A percentile compares a stretch with the other conserved stretches of the same genome.
Evolutionary conservation across 768 basidiomycete species (phyloP).

Genomic region (Suillus luteus): DNA sequence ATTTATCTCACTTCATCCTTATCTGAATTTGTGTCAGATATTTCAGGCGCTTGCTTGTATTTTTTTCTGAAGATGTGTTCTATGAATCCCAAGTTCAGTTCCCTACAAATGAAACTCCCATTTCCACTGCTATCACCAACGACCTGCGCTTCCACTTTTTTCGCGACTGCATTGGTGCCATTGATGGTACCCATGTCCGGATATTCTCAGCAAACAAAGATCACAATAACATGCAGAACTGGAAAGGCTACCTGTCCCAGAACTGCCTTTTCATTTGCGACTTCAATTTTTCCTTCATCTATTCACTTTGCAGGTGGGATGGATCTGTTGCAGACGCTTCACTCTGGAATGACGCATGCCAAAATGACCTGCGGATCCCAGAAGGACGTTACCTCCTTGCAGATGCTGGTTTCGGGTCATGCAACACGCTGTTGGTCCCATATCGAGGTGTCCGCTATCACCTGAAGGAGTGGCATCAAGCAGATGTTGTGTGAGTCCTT

Average conservation of each 20-base stretch:
- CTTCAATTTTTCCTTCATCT: constrained; percentile 17
- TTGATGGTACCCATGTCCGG: not conserved
- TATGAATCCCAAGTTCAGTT: constrained; percentile 10
- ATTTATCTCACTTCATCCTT: no score
- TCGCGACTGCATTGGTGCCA: constrained; percentile 9
- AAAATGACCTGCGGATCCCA: constrained; percentile 12
- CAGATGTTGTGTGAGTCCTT: not conserved
- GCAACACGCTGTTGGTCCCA: constrained; percentile 36
- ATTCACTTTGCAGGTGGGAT: constrained; percentile 22
- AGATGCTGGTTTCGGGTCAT: constrained; percentile 22
- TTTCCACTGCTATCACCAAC: not conserved
- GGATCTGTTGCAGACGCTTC: constrained; percentile 16
- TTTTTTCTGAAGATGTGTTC: constrained; percentile 11
- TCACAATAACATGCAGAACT: constrained; percentile 15
- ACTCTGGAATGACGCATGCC: constrained; percentile 18
- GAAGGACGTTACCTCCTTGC: constrained; percentile 2
- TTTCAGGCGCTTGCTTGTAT: constrained; percentile 14
- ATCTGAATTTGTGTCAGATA: constrained; percentile 8
- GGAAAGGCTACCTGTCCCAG: constrained; percentile 21
- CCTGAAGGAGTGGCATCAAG: constrained; percentile 6
- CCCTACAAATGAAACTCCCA: not conserved
- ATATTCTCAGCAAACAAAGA: not conserved
- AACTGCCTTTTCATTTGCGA: constrained; percentile 26
- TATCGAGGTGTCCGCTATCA: constrained; percentile 41
- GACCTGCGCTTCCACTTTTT: constrained; percentile 8